Evolutionary conservation across 257 asterid genomes (phyloP).

Genomic region (Scutellaria barbata): DNA sequence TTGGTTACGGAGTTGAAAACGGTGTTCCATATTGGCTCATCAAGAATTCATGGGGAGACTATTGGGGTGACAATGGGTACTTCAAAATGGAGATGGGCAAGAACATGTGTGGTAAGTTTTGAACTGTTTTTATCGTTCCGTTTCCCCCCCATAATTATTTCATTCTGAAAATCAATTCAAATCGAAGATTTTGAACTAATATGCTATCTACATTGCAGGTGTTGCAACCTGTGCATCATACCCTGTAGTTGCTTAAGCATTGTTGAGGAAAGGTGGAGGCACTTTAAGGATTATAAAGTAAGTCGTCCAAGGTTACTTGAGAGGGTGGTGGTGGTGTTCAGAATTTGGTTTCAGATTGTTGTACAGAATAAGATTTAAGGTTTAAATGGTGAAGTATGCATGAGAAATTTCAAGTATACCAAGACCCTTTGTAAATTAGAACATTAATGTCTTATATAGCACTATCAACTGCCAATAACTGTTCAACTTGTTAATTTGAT

Average conservation of each 20-base stretch:
- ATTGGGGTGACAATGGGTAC: constrained; percentile 92
- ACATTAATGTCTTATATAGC: constrained; percentile 7
- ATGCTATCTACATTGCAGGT: constrained; percentile 43
- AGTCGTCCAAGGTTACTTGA: constrained; percentile 1
- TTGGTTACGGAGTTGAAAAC: constrained; percentile 89
- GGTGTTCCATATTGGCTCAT: constrained; percentile 89
- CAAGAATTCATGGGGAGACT: constrained; percentile 96
- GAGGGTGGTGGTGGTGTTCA: constrained; percentile 15
- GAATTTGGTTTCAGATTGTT: constrained; percentile 30
- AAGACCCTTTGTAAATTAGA: constrained; percentile 14
- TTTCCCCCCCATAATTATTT: neutral
- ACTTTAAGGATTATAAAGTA: neutral
- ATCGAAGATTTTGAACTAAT: neutral
- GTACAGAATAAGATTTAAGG: constrained; percentile 37
- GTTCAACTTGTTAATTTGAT: neutral
- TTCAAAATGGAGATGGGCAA: constrained; percentile 97
- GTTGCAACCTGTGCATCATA: constrained; percentile 81
- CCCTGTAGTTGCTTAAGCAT: constrained; percentile 56
- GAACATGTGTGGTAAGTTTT: constrained; percentile 90
- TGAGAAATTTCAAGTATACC: constrained; percentile 16
- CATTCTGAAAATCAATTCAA: neutral
- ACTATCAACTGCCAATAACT: neutral
- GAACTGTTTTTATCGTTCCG: neutral
- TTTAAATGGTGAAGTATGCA: constrained; percentile 5
- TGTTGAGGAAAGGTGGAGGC: neutral